Conservation (phyloP, 768 basidiomycete genomes). For the Mycena alexandri region DNA sequence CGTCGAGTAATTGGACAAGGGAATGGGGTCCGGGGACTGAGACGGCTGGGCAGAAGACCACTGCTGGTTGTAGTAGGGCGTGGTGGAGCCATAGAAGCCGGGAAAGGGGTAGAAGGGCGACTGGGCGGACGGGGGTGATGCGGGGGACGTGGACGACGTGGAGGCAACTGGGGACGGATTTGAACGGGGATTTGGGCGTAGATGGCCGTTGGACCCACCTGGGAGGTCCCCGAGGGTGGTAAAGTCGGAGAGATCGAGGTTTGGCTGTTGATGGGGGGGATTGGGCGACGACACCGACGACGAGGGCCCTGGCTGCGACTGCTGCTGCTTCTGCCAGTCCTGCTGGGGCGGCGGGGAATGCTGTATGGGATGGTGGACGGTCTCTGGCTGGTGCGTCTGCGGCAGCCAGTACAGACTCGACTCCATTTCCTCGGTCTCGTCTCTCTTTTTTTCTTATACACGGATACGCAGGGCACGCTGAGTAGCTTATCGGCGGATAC, state of each 20-base stretch:
- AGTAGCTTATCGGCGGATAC: constrained; percentile 21
- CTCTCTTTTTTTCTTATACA: constrained; percentile 51
- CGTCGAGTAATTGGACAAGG: constrained; percentile 37
- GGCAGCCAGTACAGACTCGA: constrained; percentile 60
- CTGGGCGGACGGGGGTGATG: constrained; percentile 44
- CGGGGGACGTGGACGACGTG: constrained; percentile 44
- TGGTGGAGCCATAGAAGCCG: constrained; percentile 38
- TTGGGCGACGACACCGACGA: constrained; percentile 36
- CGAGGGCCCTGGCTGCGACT: too few species aligned
- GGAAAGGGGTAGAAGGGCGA: constrained; percentile 57
- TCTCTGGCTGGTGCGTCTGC: constrained; percentile 52
- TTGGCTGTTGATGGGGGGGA: constrained; percentile 41
- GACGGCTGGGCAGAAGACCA: constrained; percentile 44
- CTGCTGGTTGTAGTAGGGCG: constrained; percentile 30
- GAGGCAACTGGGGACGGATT: constrained; percentile 78
- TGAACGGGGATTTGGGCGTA: constrained; percentile 53
- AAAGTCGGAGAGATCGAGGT: constrained; percentile 59
- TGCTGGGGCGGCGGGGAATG: constrained; percentile 45
- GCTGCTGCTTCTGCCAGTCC: constrained; percentile 35
- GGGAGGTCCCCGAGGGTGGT: constrained; percentile 54
- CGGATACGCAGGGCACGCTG: constrained; percentile 32
- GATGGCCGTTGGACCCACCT: constrained; percentile 48
- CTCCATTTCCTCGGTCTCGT: constrained; percentile 51
- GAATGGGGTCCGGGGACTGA: constrained; percentile 39
- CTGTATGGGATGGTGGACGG: constrained; percentile 48